Evolutionary conservation across 2,329 filamentous ascomycete genomes (phyloP).

Genomic region (Elsinoe ampelina): DNA sequence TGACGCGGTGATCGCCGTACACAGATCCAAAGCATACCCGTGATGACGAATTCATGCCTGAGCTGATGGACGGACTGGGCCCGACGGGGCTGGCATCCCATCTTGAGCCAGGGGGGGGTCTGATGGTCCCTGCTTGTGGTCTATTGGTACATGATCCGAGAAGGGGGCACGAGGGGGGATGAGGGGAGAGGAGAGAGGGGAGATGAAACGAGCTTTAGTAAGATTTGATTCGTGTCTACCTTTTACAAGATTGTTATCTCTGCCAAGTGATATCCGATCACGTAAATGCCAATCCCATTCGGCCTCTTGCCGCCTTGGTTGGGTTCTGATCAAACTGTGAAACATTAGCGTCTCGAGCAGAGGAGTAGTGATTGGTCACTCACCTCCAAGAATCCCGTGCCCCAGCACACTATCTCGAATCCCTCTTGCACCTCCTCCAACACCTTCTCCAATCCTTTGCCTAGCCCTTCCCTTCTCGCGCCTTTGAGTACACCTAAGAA

Average conservation of each 20-base stretch:
- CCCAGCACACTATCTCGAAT: slow-evolving; percentile 71
- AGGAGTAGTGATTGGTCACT: slow-evolving; percentile 26
- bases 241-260: background rate
- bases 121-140: no score
- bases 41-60: no score
- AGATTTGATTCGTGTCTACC: background rate
- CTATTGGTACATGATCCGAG: no score
- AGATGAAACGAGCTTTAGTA: background rate
- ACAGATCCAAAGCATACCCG: no score
- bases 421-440: slow-evolving; percentile 74
- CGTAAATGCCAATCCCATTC: slow-evolving; percentile 8
- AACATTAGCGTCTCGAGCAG: background rate
- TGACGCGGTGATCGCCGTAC: no score
- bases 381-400: slow-evolving; percentile 81
- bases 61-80: no score
- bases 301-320: background rate
- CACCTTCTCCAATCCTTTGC: slow-evolving; percentile 41
- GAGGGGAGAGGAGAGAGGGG: background rate
- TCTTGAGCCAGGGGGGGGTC: no score
- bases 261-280: background rate
- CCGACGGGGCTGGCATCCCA: no score
- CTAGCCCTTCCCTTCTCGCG: slow-evolving; percentile 52
- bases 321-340: slow-evolving; percentile 3
- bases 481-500: slow-evolving; percentile 81
- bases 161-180: background rate